Percentiles rank a stretch among this genome's conserved stretches.
phyloP scores from a whole-genome alignment of 257 asterid species.

The Ophiorrhiza pumila region DNA sequence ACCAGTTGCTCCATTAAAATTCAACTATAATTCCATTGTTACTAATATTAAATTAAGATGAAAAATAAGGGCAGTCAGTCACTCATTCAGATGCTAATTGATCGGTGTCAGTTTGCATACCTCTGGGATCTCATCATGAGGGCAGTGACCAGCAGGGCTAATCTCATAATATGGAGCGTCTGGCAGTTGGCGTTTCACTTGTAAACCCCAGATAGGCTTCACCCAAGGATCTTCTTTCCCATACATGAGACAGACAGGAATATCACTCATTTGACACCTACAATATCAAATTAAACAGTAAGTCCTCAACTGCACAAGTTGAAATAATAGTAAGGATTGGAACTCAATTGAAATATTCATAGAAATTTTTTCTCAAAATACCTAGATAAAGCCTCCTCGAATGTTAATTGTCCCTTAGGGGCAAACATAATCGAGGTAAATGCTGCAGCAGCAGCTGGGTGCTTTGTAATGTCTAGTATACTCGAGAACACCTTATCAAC shows the following conservation, averaged over 20 bases:
- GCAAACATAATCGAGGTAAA: constrained; percentile 90
- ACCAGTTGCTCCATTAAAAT: neutral
- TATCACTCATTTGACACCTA: constrained; percentile 64
- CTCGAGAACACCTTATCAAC: constrained; percentile 75
- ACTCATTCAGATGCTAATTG: neutral
- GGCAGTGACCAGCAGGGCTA: constrained; percentile 98
- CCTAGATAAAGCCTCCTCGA: constrained; percentile 70
- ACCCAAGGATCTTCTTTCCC: constrained; percentile 99
- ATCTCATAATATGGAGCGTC: constrained; percentile 86
- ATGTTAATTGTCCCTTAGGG: constrained; percentile 65
- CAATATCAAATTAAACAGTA: neutral
- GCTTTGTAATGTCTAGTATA: constrained; percentile 69
- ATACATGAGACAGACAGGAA: constrained; percentile 73
- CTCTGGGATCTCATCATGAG: constrained; percentile 99
- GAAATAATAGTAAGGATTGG: neutral
- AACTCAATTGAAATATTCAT: neutral
- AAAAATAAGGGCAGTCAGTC: neutral
- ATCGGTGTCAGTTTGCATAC: constrained; percentile 29
- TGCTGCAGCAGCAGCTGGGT: constrained; percentile 97
- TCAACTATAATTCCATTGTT: neutral
- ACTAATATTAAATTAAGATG: neutral
- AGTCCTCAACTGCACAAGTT: neutral
- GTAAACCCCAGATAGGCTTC: constrained; percentile 69
- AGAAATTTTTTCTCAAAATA: constrained; percentile 16
- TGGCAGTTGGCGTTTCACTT: constrained; percentile 60